A percentile compares a stretch with the other conserved stretches of the same genome.
Conservation (phyloP, 2,329 filamentous ascomycete genomes). For the Botrytis fragariae region DNA sequence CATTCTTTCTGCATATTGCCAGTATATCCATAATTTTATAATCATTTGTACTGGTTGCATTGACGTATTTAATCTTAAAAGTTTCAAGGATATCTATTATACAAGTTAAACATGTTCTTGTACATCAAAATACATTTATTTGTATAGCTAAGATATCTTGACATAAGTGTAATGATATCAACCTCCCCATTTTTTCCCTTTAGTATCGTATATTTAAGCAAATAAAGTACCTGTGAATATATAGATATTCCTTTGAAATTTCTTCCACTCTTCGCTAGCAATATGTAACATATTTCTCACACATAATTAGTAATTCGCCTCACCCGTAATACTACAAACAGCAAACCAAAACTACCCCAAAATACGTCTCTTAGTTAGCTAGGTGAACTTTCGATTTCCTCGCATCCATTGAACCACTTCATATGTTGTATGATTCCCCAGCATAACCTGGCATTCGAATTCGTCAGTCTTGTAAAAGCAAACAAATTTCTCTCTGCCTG, state of each 20-base stretch:
- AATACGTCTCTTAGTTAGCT: background rate
- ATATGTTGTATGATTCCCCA: too few species aligned
- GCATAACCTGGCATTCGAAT: background rate
- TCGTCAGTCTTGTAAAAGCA: background rate
- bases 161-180: background rate
- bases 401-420: background rate
- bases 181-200: background rate
- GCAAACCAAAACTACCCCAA: background rate
- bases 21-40: background rate
- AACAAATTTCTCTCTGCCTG: background rate
- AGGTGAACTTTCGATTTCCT: background rate
- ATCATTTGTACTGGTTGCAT: background rate
- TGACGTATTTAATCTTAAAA: background rate
- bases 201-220: background rate
- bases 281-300: background rate
- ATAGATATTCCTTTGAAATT: background rate
- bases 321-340: background rate
- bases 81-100: background rate
- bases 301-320: background rate
- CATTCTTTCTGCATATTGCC: background rate
- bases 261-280: background rate
- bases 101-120: background rate
- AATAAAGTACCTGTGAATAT: background rate
- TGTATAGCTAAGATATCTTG: background rate
- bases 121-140: background rate